Base-by-base conservation (phyloP, 768 basidiomycete species). In the Pholiota molesta region DNA sequence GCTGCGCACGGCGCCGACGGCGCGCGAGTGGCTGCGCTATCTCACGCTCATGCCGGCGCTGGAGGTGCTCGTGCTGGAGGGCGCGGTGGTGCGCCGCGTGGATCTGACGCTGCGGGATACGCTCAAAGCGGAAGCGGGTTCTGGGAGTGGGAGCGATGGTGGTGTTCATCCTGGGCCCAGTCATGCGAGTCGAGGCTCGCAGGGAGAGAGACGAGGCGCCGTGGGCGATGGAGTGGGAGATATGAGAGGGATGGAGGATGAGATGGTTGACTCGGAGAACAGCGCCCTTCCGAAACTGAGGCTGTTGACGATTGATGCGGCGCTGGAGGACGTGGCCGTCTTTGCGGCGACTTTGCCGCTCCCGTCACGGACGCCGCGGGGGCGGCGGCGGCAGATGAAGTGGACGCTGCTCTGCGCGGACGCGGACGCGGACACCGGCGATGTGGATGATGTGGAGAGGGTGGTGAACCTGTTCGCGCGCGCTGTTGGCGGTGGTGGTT, bases 281-380 rank as follows among this genome's bases (percentile, higher is more conserved):
- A 37, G 7, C 47, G 26, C 47, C 1, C 33, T 58, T 2, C 57
- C 57, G 5, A 19, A 4, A 5, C 9, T 58, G 14, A 16, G 35
- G 31, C n/a, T 58, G 21, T n/a, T 58, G 28, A 58, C 57, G 8
- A 31, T 58, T 17, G 45, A 58, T 35, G 57, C 57, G 21, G 57
- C 57, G 7, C 33, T 58, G 19, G 57, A 52, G 47, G 57, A 58
- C 17, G 57, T 58, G 9, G 35, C 21, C 8, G 31, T 23, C 4
- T 26, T 58, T 7, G 33, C 33, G 16, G n/a, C 45, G 19, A 19
- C 17, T 8, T 29, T 58, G n/a, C 57, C 57, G 16, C 47, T 51
- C 13, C 57, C 57, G 3, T 5, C 8, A 3, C 47, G 5, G 6
- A n/a, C 14, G 7, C 11, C 37, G 4, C 17, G 2, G 3, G 28